Conservation (phyloP, 1,284 basidiomycete genomes). For the Papiliotrema terrestris region DNA sequence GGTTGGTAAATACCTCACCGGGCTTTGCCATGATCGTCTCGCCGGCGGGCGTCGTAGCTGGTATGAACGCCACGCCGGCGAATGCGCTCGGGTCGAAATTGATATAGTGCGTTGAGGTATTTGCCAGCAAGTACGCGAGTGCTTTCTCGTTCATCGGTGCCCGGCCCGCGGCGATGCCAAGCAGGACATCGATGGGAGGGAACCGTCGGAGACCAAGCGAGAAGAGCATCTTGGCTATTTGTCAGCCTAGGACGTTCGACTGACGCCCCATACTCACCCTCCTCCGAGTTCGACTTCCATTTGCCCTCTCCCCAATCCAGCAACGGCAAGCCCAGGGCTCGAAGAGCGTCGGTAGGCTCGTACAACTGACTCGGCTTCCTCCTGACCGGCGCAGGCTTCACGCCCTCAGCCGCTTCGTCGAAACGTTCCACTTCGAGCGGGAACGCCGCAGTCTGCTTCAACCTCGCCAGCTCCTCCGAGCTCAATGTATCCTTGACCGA, state of each 20-base stretch:
- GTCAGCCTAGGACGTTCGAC: not conserved
- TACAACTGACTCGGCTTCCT: slow-evolving; percentile 71
- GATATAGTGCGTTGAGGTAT: slow-evolving; percentile 61
- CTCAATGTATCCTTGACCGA: slow-evolving; percentile 72
- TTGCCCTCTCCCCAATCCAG: slow-evolving; percentile 83
- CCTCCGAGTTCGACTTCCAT: slow-evolving; percentile 76
- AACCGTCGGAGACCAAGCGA: slow-evolving; percentile 69
- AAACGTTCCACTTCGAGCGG: slow-evolving; percentile 56
- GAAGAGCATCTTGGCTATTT: slow-evolving; percentile 74
- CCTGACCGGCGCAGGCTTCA: slow-evolving; percentile 43
- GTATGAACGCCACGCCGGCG: slow-evolving; percentile 72
- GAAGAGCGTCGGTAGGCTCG: slow-evolving; percentile 73
- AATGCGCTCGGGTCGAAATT: slow-evolving; percentile 58
- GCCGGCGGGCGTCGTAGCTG: slow-evolving; percentile 59
- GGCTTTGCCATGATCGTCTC: slow-evolving; percentile 62
- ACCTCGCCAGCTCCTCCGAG: slow-evolving; percentile 64
- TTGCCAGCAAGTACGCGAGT: slow-evolving; percentile 73
- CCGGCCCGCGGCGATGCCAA: slow-evolving; percentile 62
- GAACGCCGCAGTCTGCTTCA: slow-evolving; percentile 79
- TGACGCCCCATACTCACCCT: slow-evolving; percentile 57
- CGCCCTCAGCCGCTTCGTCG: slow-evolving; percentile 30
- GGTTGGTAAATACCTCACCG: slow-evolving; percentile 68
- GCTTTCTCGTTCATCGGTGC: slow-evolving; percentile 52
- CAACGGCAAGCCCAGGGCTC: slow-evolving; percentile 71
- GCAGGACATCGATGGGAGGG: slow-evolving; percentile 66